Evolutionary conservation across 2,329 filamentous ascomycete genomes (phyloP).

Genomic region (Paracoccidioides lutzii): DNA sequence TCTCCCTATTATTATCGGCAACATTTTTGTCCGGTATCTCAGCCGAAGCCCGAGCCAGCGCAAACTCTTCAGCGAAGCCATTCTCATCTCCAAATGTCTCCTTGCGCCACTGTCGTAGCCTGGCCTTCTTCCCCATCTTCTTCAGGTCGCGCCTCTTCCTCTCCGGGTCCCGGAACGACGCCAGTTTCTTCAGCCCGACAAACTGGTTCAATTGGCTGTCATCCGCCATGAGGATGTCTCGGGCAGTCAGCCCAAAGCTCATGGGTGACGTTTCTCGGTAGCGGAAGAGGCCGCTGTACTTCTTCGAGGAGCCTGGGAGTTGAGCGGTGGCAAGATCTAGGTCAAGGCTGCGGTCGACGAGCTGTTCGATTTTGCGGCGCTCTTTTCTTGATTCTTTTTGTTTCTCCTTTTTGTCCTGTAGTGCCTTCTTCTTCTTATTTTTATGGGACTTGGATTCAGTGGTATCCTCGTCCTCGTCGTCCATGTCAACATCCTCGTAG

Average conservation of each 20-base stretch:
- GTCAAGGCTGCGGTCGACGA: slow-evolving; percentile 71
- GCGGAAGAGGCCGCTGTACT: slow-evolving; percentile 52
- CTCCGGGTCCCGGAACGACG: slow-evolving; percentile 71
- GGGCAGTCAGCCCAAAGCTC: slow-evolving; percentile 74
- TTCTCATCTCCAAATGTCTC: slow-evolving; percentile 53
- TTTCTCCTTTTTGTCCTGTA: slow-evolving; percentile 40
- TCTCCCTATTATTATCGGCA: slow-evolving; percentile 6
- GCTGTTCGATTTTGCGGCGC: slow-evolving; percentile 67
- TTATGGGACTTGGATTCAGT: slow-evolving; percentile 31
- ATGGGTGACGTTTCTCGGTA: slow-evolving; percentile 91
- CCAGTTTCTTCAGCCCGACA: slow-evolving; percentile 88
- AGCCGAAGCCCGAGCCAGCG: slow-evolving; percentile 14
- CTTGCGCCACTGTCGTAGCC: slow-evolving; percentile 72
- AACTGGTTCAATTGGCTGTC: slow-evolving; percentile 81
- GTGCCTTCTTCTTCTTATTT: slow-evolving; percentile 29
- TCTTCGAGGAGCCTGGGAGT: slow-evolving; percentile 41
- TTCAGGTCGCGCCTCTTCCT: slow-evolving; percentile 87
- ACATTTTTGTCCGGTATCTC: slow-evolving; percentile 11
- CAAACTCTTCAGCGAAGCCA: slow-evolving; percentile 28
- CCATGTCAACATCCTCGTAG: slow-evolving; percentile 20
- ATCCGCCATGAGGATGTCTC: slow-evolving; percentile 82
- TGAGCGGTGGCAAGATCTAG: slow-evolving; percentile 59
- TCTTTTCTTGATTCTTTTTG: slow-evolving; percentile 69
- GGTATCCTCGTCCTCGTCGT: slow-evolving; percentile 25
- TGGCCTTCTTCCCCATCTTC: slow-evolving; percentile 79